Base-by-base conservation (phyloP, 345 rosid species). In the Viola odorata region DNA sequence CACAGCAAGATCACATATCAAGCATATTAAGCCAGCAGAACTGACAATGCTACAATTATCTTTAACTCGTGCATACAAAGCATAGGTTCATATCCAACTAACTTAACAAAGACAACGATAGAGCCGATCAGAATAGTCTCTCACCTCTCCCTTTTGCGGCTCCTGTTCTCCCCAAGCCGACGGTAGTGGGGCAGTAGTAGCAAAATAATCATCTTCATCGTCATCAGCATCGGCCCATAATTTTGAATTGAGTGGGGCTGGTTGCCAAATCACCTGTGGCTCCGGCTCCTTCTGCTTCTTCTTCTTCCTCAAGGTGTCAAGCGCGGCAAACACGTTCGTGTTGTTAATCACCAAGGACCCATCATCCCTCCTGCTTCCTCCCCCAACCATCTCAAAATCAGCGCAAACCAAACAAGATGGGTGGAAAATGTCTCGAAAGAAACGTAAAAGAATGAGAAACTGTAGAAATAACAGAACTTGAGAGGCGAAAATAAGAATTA, bases 151-250 rank as follows among this genome's bases (percentile, higher is more conserved):
- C n/a, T 23, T 23, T 2, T 23, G 32, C 2, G 32, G 1, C 32
- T 23, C 32, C 32, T 23, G 32, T 23, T 4, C 50, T 4, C 68
- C 72, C 80, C 80, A 77, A 4, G 13, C 72, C 2, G 71, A 55
- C 0, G 57, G 41, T 2, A 75, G 68, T 5, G 81, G 81, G 0
- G 70, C 81, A 0, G 70, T 63, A 55, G 75, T 73, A 10, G 78
- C 77, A 52, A 59, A 77, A 47, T 77, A 77, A 55, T 77, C 81
- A 32, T 77, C 81, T 4, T 77, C 81, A 5, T 77, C 81, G 17
- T 77, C 81, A 14, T 73, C 78, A 12, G 73, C 75, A 70, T 77
- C 81, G 8, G 81, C 81, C 81, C 81, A 77, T 0, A 78, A 77
- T 63, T 77, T 77, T 3, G 49, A 58, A 17, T 45, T 63, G 47